Conservation (phyloP, 805 yeast genomes). For the Candida ponderosae region DNA sequence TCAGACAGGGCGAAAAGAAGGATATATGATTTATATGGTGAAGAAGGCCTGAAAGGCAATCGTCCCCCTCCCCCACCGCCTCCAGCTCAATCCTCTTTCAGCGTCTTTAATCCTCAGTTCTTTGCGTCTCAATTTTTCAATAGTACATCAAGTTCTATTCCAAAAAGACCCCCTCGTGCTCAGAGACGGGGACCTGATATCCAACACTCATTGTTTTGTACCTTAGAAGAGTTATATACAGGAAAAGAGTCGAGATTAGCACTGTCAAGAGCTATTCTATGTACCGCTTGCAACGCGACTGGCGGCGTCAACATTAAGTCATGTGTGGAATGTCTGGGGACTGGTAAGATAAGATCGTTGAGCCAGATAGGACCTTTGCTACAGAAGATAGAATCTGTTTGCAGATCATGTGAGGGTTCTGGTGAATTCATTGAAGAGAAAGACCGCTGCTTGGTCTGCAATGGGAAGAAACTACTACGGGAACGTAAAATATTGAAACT, state of each 20-base stretch:
- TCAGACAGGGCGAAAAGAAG: slow-evolving; percentile 36
- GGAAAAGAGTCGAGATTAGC: slow-evolving; percentile 53
- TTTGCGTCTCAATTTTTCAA: too few relatives aligned
- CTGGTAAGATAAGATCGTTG: slow-evolving; percentile 32
- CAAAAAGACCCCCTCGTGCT: neutral
- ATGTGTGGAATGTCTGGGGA: slow-evolving; percentile 34
- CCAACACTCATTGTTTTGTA: slow-evolving; percentile 43
- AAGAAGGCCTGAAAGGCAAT: slow-evolving; percentile 21
- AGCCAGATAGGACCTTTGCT: slow-evolving; percentile 36
- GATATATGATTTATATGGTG: slow-evolving; percentile 48
- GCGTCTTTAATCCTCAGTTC: too few relatives aligned
- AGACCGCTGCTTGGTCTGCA: slow-evolving; percentile 33
- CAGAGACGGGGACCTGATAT: slow-evolving; percentile 43
- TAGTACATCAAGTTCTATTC: too few relatives aligned
- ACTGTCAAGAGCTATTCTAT: slow-evolving; percentile 40
- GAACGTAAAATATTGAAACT: slow-evolving; percentile 45
- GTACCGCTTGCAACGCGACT: slow-evolving; percentile 41
- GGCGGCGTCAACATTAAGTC: slow-evolving; percentile 32
- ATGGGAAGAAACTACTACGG: slow-evolving; percentile 37
- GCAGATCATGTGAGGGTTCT: slow-evolving; percentile 35
- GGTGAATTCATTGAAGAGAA: slow-evolving; percentile 26
- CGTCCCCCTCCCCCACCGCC: neutral
- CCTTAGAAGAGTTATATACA: slow-evolving; percentile 46
- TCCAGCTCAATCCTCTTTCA: neutral
- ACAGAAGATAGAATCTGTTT: slow-evolving; percentile 35